A percentile compares a stretch with the other conserved stretches of the same genome.
These are phyloP conservation scores for Nicotiana rustica DNA, from an alignment of 305 asterid genomes.

Conservation along the genomic window DNA sequence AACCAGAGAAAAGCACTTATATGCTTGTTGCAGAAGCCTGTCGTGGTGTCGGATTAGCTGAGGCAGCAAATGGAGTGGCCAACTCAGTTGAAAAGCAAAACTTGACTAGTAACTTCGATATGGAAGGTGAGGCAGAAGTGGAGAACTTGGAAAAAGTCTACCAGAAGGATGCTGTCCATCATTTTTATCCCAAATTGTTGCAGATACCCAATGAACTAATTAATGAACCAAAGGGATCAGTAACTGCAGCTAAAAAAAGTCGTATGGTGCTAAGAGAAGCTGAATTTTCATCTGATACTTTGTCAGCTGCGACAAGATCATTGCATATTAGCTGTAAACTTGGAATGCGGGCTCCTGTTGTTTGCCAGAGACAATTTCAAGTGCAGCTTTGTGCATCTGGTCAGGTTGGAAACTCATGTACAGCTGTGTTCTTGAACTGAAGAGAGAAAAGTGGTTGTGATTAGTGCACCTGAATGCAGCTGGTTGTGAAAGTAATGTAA, in stretches of 20 bases:
- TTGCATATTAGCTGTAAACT: constrained; percentile 48
- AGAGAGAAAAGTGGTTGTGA: background rate
- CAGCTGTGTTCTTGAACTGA: constrained; percentile 55
- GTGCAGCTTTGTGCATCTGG: constrained; percentile 55
- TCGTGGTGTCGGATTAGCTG: constrained; percentile 52
- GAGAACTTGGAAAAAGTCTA: constrained; percentile 57
- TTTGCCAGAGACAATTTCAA: constrained; percentile 53
- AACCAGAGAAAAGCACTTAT: constrained; percentile 62
- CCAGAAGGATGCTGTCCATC: constrained; percentile 47
- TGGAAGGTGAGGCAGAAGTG: constrained; percentile 35
- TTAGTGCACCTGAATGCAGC: constrained; percentile 1
- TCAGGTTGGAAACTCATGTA: constrained; percentile 53
- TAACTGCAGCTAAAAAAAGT: constrained; percentile 43
- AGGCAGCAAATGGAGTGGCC: constrained; percentile 55
- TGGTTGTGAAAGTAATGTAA: constrained; percentile 3
- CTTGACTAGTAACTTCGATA: constrained; percentile 27
- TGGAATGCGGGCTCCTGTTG: constrained; percentile 48
- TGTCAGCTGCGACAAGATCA: constrained; percentile 48
- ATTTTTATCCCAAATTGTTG: constrained; percentile 47
- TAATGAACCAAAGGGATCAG: constrained; percentile 54
- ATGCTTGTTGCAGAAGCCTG: constrained; percentile 61
- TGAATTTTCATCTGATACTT: constrained; percentile 49
- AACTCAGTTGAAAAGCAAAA: constrained; percentile 35
- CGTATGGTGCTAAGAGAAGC: constrained; percentile 58
- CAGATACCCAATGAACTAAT: constrained; percentile 61